These are phyloP conservation scores for Oryza glaberrima DNA, from an alignment of 176 grass and related monocot species.

Conservation along the genomic window DNA sequence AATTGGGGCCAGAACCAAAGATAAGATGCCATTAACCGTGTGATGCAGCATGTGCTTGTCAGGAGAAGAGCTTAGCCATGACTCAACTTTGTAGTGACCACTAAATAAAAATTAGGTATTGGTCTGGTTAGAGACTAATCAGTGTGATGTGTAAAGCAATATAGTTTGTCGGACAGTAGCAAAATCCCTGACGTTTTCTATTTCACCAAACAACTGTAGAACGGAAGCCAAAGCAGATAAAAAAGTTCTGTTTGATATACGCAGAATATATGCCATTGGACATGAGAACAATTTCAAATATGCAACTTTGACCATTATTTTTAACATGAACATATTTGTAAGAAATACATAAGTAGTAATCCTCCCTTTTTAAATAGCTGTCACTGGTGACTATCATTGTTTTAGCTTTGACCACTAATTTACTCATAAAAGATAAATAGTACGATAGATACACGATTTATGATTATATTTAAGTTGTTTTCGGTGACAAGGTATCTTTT, in stretches of 20 bases:
- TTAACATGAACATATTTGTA: too few relatives aligned
- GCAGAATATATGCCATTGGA: neutral
- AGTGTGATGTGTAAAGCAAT: constrained; percentile 33
- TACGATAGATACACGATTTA: too few relatives aligned
- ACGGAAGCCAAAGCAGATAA: neutral
- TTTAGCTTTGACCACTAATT: too few relatives aligned
- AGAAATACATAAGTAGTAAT: too few relatives aligned
- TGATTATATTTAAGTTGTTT: too few relatives aligned
- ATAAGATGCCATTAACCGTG: neutral
- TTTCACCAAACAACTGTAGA: neutral
- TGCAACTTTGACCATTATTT: neutral
- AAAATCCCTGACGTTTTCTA: neutral
- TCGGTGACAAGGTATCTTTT: too few relatives aligned
- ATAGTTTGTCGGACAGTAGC: constrained; percentile 13
- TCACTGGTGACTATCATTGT: too few relatives aligned
- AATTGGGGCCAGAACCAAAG: constrained; percentile 4
- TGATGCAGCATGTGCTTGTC: neutral
- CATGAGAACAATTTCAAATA: neutral
- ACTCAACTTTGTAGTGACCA: constrained; percentile 6
- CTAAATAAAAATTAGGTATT: constrained; percentile 12
- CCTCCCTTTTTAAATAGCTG: too few relatives aligned
- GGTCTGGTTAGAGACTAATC: constrained; percentile 20
- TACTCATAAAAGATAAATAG: too few relatives aligned
- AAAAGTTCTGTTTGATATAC: neutral
- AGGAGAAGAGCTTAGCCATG: neutral